Base-by-base conservation (phyloP, 2,329 filamentous ascomycete genomes). In the Sarocladium brachiariae region DNA sequence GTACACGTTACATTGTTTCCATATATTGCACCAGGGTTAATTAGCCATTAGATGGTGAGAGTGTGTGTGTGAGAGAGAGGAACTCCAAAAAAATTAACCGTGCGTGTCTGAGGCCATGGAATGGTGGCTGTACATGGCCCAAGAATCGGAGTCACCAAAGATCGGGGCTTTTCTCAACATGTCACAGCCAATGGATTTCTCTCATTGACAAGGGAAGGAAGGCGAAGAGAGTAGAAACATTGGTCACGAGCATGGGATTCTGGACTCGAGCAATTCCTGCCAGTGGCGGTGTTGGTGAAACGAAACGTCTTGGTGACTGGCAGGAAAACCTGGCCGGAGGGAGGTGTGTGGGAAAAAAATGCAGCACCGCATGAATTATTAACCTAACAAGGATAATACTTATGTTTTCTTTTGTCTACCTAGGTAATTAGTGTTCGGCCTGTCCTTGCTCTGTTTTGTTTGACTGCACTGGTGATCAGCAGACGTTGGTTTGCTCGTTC, bases 271-370 rank as follows among this genome's bases (percentile, higher is more conserved):
- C 9, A n/a, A 37, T 37, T 10, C 34, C 16, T 37, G 34, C 16
- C 19, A 39, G 37, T 39, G 37, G 37, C 37, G 37, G 37, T n/a
- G 16, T 9, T 39, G 37, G 37, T 39, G 37, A 39, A 39, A 39
- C 37, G 37, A 39, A 39, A 39, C 37, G 37, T 21, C 16, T 19
- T 21, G 37, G 19, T 39, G 37, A 39, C 16, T 39, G 37, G 37
- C 16, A 6, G 18, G 6, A n/a, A 8, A n/a, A n/a, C 18, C 11
- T n/a, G 33, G n/a, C n/a, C 7, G 33, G 14, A 35, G 6, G 33
- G 11, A 35, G 14, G 33, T 21, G 6, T 39, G 4, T 23, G 7
- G 16, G 8, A 9, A 9, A 9, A 10, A 11, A 18, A n/a, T 37
- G 10, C 16, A n/a, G 34, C 16, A 18, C 9, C 6, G 9, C 9